Evolutionary conservation across 805 yeast genomes (phyloP).

Genomic region (Sugiyamaella marilandica): DNA sequence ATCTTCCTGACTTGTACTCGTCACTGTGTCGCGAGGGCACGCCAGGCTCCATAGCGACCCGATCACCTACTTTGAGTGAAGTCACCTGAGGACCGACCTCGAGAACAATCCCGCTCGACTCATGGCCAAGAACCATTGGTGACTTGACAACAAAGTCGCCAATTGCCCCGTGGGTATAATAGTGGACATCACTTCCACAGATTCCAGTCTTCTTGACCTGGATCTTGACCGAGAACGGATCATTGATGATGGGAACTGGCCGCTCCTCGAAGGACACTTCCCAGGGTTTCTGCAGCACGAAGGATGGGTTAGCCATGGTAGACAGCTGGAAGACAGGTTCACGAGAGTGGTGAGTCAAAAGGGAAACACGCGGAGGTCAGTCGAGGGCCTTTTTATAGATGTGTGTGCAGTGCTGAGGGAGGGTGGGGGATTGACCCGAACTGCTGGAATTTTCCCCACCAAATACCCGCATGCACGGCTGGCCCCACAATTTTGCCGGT

Average conservation of each 20-base stretch:
- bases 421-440: background rate
- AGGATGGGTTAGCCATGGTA: constrained; percentile 38
- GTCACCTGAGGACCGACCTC: constrained; percentile 66
- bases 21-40: constrained; percentile 72
- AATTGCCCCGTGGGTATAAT: constrained; percentile 70
- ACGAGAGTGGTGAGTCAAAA: background rate
- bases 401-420: background rate
- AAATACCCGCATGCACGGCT: background rate
- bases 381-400: background rate
- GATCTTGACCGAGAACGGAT: constrained; percentile 66
- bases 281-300: constrained; percentile 58
- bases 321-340: background rate
- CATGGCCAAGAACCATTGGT: constrained; percentile 90
- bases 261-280: constrained; percentile 62
- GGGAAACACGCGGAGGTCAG: background rate
- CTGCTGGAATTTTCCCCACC: background rate
- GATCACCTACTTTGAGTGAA: constrained; percentile 69
- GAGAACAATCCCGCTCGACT: constrained; percentile 70
- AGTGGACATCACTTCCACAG: constrained; percentile 85
- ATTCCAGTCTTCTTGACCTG: constrained; percentile 80
- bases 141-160: constrained; percentile 67
- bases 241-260: constrained; percentile 57
- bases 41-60: constrained; percentile 89
- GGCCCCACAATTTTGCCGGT: constrained; percentile 1
- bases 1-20: constrained; percentile 71